Percentiles rank a stretch among this genome's conserved stretches.
phyloP scores from a whole-genome alignment of 352 stramenopile species.

The Thalassiosira delicatula region DNA sequence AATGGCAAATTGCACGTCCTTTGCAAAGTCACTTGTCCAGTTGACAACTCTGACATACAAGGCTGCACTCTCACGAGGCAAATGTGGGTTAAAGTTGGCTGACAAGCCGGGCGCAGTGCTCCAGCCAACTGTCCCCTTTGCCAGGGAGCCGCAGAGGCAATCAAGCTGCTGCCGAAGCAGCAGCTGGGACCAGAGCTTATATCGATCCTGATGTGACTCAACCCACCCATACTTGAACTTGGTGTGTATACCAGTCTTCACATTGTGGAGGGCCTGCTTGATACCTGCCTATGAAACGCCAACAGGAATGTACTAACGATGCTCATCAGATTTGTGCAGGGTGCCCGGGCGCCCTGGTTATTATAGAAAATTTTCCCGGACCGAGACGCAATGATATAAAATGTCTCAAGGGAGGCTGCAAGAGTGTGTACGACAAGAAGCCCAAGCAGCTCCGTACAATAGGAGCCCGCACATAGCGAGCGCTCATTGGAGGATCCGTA shows the following conservation, averaged over 20 bases:
- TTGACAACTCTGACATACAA: neutral
- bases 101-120: neutral
- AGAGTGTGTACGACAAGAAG: constrained; percentile 14
- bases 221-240: constrained; percentile 3
- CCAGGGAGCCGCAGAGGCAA: neutral
- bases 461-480: neutral
- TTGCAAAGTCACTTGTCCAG: neutral
- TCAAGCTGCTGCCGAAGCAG: neutral
- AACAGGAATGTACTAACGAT: neutral
- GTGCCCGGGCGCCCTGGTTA: constrained; percentile 2
- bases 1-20: neutral
- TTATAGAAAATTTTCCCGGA: constrained; percentile 12
- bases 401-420: neutral
- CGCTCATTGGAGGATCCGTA: neutral
- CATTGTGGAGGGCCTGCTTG: neutral
- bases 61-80: neutral
- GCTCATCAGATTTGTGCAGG: neutral
- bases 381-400: neutral
- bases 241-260: neutral
- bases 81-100: neutral
- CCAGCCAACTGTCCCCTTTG: neutral
- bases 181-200: neutral
- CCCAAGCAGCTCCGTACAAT: constrained; percentile 12
- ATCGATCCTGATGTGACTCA: neutral
- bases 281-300: neutral